A percentile compares a stretch with the other conserved stretches of the same genome.
Conservation (phyloP, 1,284 basidiomycete genomes). For the Ganoderma multipileum region DNA sequence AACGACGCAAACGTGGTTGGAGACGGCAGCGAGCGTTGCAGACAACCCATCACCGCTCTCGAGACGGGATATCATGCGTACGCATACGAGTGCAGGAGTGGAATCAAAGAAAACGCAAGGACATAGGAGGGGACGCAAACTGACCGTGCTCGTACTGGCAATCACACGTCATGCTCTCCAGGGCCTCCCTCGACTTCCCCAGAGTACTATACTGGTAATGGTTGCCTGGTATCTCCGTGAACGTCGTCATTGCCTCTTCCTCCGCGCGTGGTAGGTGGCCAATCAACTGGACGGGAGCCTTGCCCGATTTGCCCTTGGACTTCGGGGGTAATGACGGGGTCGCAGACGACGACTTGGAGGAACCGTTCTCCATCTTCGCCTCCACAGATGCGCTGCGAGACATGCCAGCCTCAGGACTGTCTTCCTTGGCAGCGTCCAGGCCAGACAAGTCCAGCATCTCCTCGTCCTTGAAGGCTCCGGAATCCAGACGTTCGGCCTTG, state of each 20-base stretch:
- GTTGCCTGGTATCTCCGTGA: slow-evolving; percentile 78
- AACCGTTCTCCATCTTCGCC: slow-evolving; percentile 20
- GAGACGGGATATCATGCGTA: not conserved
- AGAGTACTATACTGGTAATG: slow-evolving; percentile 90
- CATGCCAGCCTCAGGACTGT: slow-evolving; percentile 38
- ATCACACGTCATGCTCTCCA: slow-evolving; percentile 95
- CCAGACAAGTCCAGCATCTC: slow-evolving; percentile 20
- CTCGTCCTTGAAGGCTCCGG: slow-evolving; percentile 25
- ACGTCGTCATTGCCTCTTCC: slow-evolving; percentile 77
- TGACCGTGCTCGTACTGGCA: slow-evolving; percentile 85
- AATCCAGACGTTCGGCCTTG: slow-evolving; percentile 24
- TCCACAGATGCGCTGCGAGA: slow-evolving; percentile 37
- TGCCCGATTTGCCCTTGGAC: slow-evolving; percentile 38
- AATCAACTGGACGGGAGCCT: slow-evolving; percentile 68
- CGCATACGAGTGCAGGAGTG: not conserved
- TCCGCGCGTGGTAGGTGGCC: slow-evolving; percentile 80
- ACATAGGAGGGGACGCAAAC: slow-evolving; percentile 44
- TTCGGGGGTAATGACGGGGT: slow-evolving; percentile 39
- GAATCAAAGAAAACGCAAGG: slow-evolving; percentile 1
- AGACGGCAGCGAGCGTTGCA: not conserved
- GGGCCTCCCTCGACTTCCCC: slow-evolving; percentile 86
- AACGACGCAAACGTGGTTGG: not conserved
- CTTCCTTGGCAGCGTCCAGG: slow-evolving; percentile 22
- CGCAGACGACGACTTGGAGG: slow-evolving; percentile 30
- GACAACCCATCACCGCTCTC: not conserved